Base-by-base conservation (phyloP, 2,329 filamentous ascomycete genomes). In the Xylaria multiplex region DNA sequence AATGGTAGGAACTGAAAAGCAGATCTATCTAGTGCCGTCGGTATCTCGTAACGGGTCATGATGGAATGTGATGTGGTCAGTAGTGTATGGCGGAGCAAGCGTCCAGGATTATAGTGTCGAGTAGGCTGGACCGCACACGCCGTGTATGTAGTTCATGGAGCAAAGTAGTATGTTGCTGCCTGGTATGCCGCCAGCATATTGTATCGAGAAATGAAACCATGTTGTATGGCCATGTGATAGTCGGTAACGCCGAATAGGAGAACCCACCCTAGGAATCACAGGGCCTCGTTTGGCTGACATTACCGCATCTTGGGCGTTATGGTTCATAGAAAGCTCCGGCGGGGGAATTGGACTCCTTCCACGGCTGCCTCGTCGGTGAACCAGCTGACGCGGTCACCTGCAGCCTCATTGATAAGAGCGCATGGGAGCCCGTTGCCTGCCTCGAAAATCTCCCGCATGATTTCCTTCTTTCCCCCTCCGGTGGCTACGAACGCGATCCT, bases 381-480 rank as follows among this genome's bases (percentile, higher is more conserved):
- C 96, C 96, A 99, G 81, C 90, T 96, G 76, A 93, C 93, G 74
- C 93, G 91, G 70, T 97, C 93, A 50, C 92, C 93, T 3, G 88
- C 91, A 48, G 87, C 88, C 73, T 92, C 88, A 78, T 99, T 99
- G 75, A 99, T 90, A 70, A 98, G 83, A 1, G 92, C 89, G 77
- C 93, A 97, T 1, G 96, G 96, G 66, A 98, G 83, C 42, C 87
- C 89, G 8, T 90, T 89, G 71, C 91, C 90, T 70, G 93, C 89
- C 78, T 96, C 93, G 76, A 99, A 97, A 72, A 98, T 97, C 77
- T 92, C 84, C 86, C 93, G 96, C 86, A 98, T 85, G 60, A 98
- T 91, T 2, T 92, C 92, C 85, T 93, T 92, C 88, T 99, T 99
- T 59, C 90, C 91, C 2, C 77, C 91, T 9, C 96, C 96, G 1